Evolutionary conservation across 306 rosid species (phyloP).

Genomic region (Sicyos baderoa): DNA sequence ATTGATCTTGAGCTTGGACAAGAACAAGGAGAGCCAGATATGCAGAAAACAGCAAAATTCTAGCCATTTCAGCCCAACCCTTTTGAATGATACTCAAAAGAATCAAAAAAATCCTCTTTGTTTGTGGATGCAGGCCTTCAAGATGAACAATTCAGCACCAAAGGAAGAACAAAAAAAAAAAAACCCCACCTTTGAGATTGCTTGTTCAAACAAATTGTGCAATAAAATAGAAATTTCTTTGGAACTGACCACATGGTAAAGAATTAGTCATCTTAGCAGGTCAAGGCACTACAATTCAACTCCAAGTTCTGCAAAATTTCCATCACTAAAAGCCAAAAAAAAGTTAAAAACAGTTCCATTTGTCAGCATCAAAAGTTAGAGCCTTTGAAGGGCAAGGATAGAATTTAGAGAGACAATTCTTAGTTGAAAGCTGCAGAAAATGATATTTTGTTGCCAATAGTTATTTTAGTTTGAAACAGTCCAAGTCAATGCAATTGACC

Average conservation of each 20-base stretch:
- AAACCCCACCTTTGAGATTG: neutral
- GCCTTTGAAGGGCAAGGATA: neutral
- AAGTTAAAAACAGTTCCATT: neutral
- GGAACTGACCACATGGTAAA: conserved; percentile 10
- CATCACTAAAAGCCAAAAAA: neutral
- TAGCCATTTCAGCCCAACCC: conserved; percentile 6
- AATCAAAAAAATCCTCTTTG: neutral
- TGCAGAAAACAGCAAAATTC: neutral
- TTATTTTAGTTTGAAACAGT: conserved; percentile 7
- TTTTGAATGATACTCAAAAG: neutral
- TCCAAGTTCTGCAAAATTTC: neutral
- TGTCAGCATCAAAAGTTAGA: neutral
- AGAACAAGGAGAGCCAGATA: conserved; percentile 3
- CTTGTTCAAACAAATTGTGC: neutral
- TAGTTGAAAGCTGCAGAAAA: neutral
- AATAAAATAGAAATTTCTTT: neutral
- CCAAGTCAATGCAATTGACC: neutral
- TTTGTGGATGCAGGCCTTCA: neutral
- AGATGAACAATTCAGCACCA: neutral
- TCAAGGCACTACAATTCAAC: neutral
- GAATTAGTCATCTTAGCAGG: neutral
- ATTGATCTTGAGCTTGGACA: neutral
- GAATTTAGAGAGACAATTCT: neutral
- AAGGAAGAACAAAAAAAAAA: neutral
- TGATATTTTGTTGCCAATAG: conserved; percentile 1